A percentile compares a stretch with the other conserved stretches of the same genome.
phyloP scores from a whole-genome alignment of 257 asterid genomes.

The Nicotiana tomentosiformis region DNA sequence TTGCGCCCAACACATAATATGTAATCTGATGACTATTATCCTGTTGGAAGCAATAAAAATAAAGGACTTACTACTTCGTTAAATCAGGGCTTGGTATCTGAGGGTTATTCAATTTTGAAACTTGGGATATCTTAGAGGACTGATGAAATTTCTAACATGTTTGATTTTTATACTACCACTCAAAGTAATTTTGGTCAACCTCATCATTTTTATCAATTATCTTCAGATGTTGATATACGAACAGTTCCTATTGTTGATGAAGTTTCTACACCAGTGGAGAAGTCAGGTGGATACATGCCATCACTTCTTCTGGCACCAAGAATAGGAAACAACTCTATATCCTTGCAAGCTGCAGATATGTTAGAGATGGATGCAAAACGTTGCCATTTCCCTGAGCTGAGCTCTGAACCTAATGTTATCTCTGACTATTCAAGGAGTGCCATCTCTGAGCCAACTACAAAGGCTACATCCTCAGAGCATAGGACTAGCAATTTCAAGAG shows the following conservation, averaged over 20 bases:
- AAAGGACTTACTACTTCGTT: constrained; percentile 26
- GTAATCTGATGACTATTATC: constrained; percentile 38
- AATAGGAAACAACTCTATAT: constrained; percentile 19
- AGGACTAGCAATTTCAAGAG: constrained; percentile 38
- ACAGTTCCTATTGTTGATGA: constrained; percentile 52
- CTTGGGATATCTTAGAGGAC: constrained; percentile 58
- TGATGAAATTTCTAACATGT: constrained; percentile 37
- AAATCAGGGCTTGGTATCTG: constrained; percentile 32
- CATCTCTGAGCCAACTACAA: constrained; percentile 46
- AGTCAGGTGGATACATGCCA: constrained; percentile 83
- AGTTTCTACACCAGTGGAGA: constrained; percentile 92
- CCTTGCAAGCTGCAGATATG: constrained; percentile 13
- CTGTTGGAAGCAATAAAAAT: constrained; percentile 29
- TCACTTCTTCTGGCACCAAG: constrained; percentile 68
- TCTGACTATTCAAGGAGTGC: constrained; percentile 63
- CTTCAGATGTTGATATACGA: constrained; percentile 25
- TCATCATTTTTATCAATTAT: constrained; percentile 28
- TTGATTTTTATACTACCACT: constrained; percentile 43
- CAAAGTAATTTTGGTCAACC: constrained; percentile 28
- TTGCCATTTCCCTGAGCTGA: constrained; percentile 41
- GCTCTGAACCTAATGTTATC: constrained; percentile 65
- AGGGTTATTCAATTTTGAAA: constrained; percentile 47
- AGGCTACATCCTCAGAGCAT: constrained; percentile 32
- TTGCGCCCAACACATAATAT: constrained; percentile 76
- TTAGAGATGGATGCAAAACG: constrained; percentile 25